Base-by-base conservation (phyloP, 1,284 basidiomycete species). In the Coniferiporia weirii region DNA sequence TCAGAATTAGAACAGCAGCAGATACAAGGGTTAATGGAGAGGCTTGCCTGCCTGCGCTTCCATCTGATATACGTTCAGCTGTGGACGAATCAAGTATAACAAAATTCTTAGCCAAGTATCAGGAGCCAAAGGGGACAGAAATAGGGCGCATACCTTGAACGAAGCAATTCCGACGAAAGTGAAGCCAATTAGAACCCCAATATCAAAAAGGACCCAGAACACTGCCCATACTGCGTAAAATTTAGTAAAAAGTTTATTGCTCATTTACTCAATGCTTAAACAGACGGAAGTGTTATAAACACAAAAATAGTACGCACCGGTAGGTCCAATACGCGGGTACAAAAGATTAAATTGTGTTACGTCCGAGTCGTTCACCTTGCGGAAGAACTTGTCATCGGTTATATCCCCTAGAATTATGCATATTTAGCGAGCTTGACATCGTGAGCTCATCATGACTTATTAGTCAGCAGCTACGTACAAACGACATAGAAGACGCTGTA, bases 381-480 rank as follows among this genome's bases (percentile, higher is more conserved):
- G 87, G 72, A 92, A 92, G 74, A 91, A 91, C 63, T 87, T 82
- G 69, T 92, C 89, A 68, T 92, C 89, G 53, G 89, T 82, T 34
- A 92, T 82, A 67, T 92, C 89, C 90, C 89, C 89, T 91, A 66
- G 35, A 15, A 22, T 40, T 32, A 9, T 47, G n/a, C 7, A 22
- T 40, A 20, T 12, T 22, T 38, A 27, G 49, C 40, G 13, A 54
- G 10, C 19, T 36, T 57, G 6, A 52, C 22, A 20, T 60, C 32
- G 36, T 7, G 32, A 35, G n/a, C n/a, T n/a, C n/a, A n/a, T n/a
- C n/a, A n/a, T n/a, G n/a, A n/a, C n/a, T 43, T 9, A 13, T 34
- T 12, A n/a, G 43, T 44, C 17, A 38, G 69, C 36, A 22, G 36
- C 2, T 9, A 71, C 87, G 66, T 65, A 89, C 89, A 92, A 60